These are phyloP conservation scores for Adansonia rubrostipa DNA, from an alignment of 441 rosid genomes.

Conservation along the genomic window DNA sequence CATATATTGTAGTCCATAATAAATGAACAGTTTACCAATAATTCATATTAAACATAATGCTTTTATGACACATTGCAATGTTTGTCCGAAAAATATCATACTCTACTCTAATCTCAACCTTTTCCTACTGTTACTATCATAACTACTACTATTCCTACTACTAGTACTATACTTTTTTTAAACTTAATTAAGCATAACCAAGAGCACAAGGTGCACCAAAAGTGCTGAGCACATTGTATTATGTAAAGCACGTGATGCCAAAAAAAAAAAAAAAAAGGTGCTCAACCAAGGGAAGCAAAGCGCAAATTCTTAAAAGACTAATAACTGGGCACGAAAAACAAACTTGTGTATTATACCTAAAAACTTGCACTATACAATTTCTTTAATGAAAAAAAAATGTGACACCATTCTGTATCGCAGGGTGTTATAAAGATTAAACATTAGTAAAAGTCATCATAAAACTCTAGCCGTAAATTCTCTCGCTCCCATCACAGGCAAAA, in stretches of 20 bases:
- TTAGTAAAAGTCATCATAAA: neutral
- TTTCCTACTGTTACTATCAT: neutral
- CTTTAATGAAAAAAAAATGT: neutral
- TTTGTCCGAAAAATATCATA: neutral
- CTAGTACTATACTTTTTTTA: neutral
- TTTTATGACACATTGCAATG: neutral
- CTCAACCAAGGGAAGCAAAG: neutral
- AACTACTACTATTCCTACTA: neutral
- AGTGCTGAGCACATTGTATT: neutral
- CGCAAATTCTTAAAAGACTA: neutral
- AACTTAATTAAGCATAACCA: neutral
- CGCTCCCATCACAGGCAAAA: neutral
- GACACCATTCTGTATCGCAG: neutral
- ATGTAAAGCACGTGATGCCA: neutral
- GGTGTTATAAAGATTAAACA: slow-evolving; percentile 6
- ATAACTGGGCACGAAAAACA: neutral
- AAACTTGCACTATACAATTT: neutral
- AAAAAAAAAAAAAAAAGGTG: neutral
- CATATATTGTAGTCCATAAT: neutral
- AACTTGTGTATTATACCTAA: neutral
- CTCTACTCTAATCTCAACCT: neutral
- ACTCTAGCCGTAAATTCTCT: neutral
- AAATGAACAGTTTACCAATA: neutral
- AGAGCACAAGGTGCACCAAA: neutral
- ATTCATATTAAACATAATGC: neutral